Evolutionary conservation across 495 filamentous ascomycete genomes (phyloP), one percentile per base, ranked within the genome.

Genomic region (Wilcoxina mikolae): DNA sequence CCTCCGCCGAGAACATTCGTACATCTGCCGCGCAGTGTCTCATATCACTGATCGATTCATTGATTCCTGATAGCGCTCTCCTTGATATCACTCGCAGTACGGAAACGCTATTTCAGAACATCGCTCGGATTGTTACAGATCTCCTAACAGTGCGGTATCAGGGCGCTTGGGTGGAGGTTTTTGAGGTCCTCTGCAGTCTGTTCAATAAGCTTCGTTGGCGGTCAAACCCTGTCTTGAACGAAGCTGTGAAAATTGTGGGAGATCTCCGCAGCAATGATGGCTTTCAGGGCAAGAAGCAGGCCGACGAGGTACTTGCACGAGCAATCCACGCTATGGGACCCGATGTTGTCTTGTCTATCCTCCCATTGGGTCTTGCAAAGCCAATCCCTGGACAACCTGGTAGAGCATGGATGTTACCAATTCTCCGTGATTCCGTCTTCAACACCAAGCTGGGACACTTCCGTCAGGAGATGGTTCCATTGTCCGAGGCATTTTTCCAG

Each of bases 231-330:
- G 80, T 87, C 59, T 72, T 95, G 39, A 70, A 76, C 20, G 78
- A 80, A 25, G 76, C 89, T 51, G 77, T 88, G 48, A 81, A 76
- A 53, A 83, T 74, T 9, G 72, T 96, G 49, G 93, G 91, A 29
- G 88, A 95, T 50, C 77, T 98, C 50, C 83, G 91, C 53, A 79
- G 78, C 48, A 94, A 87, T 63, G 84, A 91, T 26, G 81, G 87
- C 0, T 98, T 98, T 69, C 76, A 82, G 46, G 87, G 88, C 20
- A 96, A 95, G 70, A 93, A 94, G 68, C 85, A 96, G 66, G 89
- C 89, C 3, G 91, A 96, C 61, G 76, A 77, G 50, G 86, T 98
- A 2, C 75, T 98, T 33, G 83, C 86, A 2, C 83, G 80, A 59
- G 93, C 93, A 7, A 79, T 95, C 42, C 76, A 78, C 49, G 85